Conservation (phyloP, 1,284 basidiomycete species). For the Paramarasmius palmivorus region DNA sequence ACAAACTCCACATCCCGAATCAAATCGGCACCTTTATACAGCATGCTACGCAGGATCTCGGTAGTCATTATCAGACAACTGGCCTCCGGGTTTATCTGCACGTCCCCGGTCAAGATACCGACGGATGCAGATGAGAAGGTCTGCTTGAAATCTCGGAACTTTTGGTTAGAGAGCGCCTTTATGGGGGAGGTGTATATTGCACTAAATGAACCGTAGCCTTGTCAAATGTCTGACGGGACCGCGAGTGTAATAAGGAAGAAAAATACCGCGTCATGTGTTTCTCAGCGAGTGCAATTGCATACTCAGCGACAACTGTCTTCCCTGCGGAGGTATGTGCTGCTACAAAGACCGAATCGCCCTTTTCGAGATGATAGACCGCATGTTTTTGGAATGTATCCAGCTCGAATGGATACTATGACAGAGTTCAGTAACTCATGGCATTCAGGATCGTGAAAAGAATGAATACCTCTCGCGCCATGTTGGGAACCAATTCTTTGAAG, state of each 20-base stretch:
- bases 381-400: slow-evolving; percentile 83
- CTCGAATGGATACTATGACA: slow-evolving; percentile 41
- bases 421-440: background rate
- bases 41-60: slow-evolving; percentile 98
- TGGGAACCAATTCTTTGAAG: slow-evolving; percentile 85
- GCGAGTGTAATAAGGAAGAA: slow-evolving; percentile 6
- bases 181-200: slow-evolving; percentile 99
- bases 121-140: slow-evolving; percentile 92
- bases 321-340: slow-evolving; percentile 99
- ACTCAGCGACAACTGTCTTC: slow-evolving; percentile 99
- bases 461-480: slow-evolving; percentile 83
- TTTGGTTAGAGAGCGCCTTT: slow-evolving; percentile 98
- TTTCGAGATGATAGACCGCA: slow-evolving; percentile 96
- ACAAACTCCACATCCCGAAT: slow-evolving; percentile 99
- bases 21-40: slow-evolving; percentile 97
- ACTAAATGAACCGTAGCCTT: slow-evolving; percentile 39
- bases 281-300: slow-evolving; percentile 94
- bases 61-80: slow-evolving; percentile 98
- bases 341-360: slow-evolving; percentile 98
- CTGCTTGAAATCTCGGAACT: slow-evolving; percentile 98
- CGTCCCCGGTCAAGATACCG: slow-evolving; percentile 97
- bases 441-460: slow-evolving; percentile 1
- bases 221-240: slow-evolving; percentile 10
- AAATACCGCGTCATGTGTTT: slow-evolving; percentile 96
- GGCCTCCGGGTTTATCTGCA: slow-evolving; percentile 98